A percentile compares a stretch with the other conserved stretches of the same genome.
phyloP scores from a whole-genome alignment of 106 monocot genomes.

The Dendrobium catenatum region DNA sequence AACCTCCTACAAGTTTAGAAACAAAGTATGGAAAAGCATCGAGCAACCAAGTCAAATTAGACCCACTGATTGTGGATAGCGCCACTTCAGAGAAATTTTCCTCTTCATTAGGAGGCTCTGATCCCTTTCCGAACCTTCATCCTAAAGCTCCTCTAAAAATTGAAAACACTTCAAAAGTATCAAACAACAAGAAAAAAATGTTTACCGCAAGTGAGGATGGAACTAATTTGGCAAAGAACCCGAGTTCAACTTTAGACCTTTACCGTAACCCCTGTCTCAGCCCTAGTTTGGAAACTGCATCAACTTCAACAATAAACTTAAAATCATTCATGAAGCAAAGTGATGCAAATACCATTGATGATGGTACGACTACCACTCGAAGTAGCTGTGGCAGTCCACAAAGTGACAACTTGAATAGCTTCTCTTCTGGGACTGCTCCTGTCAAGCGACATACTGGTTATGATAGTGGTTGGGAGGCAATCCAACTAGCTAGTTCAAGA shows the following conservation, averaged over 20 bases:
- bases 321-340: not conserved
- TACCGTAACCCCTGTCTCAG: not conserved
- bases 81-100: not conserved
- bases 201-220: not conserved
- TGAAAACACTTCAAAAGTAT: not conserved
- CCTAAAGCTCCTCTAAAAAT: slow-evolving; percentile 5
- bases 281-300: too few species aligned
- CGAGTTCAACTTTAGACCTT: not conserved
- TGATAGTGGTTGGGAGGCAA: slow-evolving; percentile 21
- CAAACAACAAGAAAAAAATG: slow-evolving; percentile 12
- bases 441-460: slow-evolving; percentile 19
- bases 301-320: too few species aligned
- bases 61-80: not conserved
- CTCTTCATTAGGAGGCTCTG: not conserved
- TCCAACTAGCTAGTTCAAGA: slow-evolving; percentile 17
- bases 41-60: not conserved
- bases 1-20: not conserved
- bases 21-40: not conserved
- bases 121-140: not conserved
- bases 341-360: not conserved
- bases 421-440: slow-evolving; percentile 8
- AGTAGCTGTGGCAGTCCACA: slow-evolving; percentile 6
- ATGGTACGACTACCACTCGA: not conserved
- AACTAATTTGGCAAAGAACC: not conserved
- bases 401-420: slow-evolving; percentile 19